phyloP scores from a whole-genome alignment of 2,329 filamentous ascomycete species.

The Colletotrichum australisinense region DNA sequence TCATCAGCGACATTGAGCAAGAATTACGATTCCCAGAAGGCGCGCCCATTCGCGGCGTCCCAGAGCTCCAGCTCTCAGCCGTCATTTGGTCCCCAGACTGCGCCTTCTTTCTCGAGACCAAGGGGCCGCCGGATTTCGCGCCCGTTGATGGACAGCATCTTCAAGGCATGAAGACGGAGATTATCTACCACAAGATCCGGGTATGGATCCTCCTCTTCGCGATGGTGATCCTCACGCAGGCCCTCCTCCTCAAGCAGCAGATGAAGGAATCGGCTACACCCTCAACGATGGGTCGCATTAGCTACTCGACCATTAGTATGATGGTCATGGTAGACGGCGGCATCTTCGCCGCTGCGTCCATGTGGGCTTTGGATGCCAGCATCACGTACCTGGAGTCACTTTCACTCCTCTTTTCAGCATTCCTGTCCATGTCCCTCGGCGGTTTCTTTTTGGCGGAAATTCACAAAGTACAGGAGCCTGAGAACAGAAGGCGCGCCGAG shows the following conservation, averaged over 20 bases:
- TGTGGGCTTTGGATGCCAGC: slow-evolving; percentile 66
- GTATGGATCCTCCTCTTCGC: slow-evolving; percentile 69
- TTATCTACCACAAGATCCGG: slow-evolving; percentile 67
- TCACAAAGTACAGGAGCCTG: slow-evolving; percentile 70
- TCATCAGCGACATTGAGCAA: slow-evolving; percentile 68
- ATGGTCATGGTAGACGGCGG: slow-evolving; percentile 74
- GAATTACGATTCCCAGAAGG: slow-evolving; percentile 73
- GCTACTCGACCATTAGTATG: slow-evolving; percentile 70
- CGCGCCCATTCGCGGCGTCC: slow-evolving; percentile 65
- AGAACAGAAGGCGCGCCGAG: slow-evolving; percentile 57
- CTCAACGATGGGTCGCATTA: slow-evolving; percentile 74
- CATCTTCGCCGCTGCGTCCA: slow-evolving; percentile 66
- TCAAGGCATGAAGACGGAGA: slow-evolving; percentile 69
- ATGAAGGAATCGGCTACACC: slow-evolving; percentile 76
- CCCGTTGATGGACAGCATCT: slow-evolving; percentile 66
- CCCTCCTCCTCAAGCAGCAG: slow-evolving; percentile 71
- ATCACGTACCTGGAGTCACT: slow-evolving; percentile 68
- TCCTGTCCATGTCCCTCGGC: slow-evolving; percentile 68
- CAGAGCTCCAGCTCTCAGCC: slow-evolving; percentile 70
- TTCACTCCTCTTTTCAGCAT: slow-evolving; percentile 60
- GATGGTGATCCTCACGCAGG: slow-evolving; percentile 68
- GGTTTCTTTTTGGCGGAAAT: slow-evolving; percentile 70
- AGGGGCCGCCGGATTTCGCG: slow-evolving; percentile 68
- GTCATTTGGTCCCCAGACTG: slow-evolving; percentile 77
- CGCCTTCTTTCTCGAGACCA: slow-evolving; percentile 73